phyloP scores from a whole-genome alignment of 1,284 basidiomycete species.

The Neolentinus lepideus region DNA sequence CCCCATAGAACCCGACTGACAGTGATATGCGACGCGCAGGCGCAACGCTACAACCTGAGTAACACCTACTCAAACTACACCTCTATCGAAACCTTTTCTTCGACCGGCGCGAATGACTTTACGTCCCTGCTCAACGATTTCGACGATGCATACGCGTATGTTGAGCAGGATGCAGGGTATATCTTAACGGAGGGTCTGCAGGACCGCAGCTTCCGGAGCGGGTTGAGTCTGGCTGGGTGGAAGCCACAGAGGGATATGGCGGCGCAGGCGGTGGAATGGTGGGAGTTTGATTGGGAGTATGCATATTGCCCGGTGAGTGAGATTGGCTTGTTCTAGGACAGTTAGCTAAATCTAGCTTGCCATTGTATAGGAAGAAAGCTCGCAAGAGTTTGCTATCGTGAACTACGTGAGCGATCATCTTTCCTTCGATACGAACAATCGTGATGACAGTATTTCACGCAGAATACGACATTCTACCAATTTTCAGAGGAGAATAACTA shows the following conservation, averaged over 20 bases:
- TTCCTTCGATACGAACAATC: neutral
- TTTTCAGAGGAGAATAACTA: constrained; percentile 52
- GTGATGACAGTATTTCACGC: neutral
- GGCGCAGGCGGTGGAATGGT: constrained; percentile 40
- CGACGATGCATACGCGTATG: constrained; percentile 27
- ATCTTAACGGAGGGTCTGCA: neutral
- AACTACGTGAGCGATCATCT: neutral
- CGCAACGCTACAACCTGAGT: constrained; percentile 29
- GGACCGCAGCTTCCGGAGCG: neutral
- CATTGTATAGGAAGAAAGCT: neutral
- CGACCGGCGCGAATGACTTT: constrained; percentile 39
- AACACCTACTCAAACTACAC: constrained; percentile 39
- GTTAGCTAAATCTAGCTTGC: neutral
- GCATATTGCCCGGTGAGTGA: constrained; percentile 38
- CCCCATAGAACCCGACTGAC: too few relatives aligned
- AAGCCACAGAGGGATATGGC: neutral
- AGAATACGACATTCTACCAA: neutral
- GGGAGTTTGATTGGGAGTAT: constrained; percentile 47
- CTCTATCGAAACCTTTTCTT: constrained; percentile 41
- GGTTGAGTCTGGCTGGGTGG: neutral
- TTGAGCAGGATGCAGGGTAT: neutral
- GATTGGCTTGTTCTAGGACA: neutral
- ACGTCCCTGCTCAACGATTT: constrained; percentile 34
- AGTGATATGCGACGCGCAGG: too few relatives aligned
- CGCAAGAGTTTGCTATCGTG: neutral